These are phyloP conservation scores for Acacia crassicarpa DNA, from an alignment of 306 rosid genomes.

Conservation along the genomic window DNA sequence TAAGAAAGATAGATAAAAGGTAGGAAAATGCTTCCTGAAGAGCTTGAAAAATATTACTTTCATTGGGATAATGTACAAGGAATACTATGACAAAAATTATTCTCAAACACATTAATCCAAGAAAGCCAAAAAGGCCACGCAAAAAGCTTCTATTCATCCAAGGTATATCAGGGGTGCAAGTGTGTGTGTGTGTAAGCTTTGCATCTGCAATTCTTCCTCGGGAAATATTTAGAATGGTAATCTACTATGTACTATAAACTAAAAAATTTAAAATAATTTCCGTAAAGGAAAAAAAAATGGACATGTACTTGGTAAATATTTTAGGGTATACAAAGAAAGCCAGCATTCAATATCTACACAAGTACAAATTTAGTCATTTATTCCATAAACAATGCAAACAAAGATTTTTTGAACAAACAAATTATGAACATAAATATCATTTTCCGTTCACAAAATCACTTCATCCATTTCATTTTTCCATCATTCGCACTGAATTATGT, in stretches of 20 bases:
- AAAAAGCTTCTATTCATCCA: not conserved
- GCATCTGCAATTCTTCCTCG: not conserved
- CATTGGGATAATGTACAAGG: constrained; percentile 12
- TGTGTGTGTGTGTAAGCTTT: not conserved
- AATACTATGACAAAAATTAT: not conserved
- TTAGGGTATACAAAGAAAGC: not conserved
- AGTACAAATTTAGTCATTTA: not conserved
- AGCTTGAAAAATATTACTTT: constrained; percentile 1
- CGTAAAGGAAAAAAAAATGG: not conserved
- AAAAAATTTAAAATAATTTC: too few species aligned
- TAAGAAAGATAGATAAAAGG: not conserved
- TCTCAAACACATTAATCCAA: constrained; percentile 5
- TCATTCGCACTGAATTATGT: not conserved
- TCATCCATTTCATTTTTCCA: not conserved
- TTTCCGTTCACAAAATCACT: not conserved
- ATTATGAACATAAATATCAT: not conserved
- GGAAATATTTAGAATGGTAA: not conserved
- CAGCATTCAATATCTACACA: not conserved
- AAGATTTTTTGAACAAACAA: not conserved
- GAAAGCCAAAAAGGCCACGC: not conserved
- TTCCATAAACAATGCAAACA: not conserved
- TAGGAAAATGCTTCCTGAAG: not conserved
- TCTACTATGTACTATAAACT: not conserved
- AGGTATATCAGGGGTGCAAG: not conserved
- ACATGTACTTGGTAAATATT: not conserved